These are phyloP conservation scores for Vaccinium myrtillus DNA, from an alignment of 148 eudicot genomes.

Conservation along the genomic window DNA sequence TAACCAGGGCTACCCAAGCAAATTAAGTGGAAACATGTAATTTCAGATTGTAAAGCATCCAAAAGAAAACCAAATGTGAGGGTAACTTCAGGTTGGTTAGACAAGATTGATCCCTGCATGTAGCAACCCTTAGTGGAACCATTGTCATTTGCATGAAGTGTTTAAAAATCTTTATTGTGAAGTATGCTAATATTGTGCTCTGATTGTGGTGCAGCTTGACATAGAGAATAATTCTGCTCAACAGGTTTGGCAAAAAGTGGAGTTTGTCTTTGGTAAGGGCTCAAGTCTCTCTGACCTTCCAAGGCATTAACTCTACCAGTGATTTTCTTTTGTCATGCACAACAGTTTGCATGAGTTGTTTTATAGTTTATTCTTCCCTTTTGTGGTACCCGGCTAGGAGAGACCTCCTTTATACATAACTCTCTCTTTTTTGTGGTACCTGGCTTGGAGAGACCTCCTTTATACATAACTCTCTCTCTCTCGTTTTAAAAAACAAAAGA, in stretches of 20 bases:
- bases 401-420: not conserved
- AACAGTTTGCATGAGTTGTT: not conserved
- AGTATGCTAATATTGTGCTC: not conserved
- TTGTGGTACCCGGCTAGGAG: conserved; percentile 1
- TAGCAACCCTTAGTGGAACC: not conserved
- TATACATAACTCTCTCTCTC: not conserved
- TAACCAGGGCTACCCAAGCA: not conserved
- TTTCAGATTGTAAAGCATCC: not conserved
- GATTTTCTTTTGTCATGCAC: not conserved
- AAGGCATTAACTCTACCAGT: not conserved
- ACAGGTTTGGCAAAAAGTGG: conserved; percentile 71
- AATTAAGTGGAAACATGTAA: not conserved
- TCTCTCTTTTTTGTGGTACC: conserved; percentile 9
- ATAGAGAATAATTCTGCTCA: conserved; percentile 75
- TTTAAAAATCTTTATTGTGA: not conserved
- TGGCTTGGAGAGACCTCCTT: not conserved
- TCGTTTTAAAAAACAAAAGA: not conserved
- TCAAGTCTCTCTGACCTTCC: conserved; percentile 15
- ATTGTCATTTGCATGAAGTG: not conserved
- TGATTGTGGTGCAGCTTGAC: conserved; percentile 68
- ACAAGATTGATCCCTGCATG: not conserved
- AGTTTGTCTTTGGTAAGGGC: conserved; percentile 83
- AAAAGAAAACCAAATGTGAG: not conserved
- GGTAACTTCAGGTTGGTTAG: not conserved
- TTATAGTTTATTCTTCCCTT: not conserved